Base-by-base conservation (phyloP, 2,329 filamentous ascomycete species). In the Neoascochyta sp. region DNA sequence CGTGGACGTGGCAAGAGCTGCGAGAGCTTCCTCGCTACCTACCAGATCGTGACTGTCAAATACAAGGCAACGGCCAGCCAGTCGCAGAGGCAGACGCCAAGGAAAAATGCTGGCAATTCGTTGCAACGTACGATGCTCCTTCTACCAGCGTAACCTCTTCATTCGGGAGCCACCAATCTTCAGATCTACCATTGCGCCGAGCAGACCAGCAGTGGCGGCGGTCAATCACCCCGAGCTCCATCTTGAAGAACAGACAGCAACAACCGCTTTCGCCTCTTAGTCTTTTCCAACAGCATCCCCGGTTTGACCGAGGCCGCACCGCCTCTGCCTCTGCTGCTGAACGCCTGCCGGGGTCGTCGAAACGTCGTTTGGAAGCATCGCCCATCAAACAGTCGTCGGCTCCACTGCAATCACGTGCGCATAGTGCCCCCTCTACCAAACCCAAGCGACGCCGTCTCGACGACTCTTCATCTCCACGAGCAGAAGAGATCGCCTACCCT, bases 1-100 rank as follows among this genome's bases (percentile, higher is more conserved):
- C 71, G 4, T 88, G 81, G 82, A 80, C 76, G 2, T 90, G 85
- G 85, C 78, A 80, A 45, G 73, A 72, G 24, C 60, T 89, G 7
- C 75, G 78, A 18, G 73, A 79, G 45, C 65, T 87, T 14, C 77
- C 74, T 27, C 71, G 76, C 4, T 67, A 76, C 12, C 73, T 75
- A 40, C 63, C 67, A 2, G 70, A 77, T 32, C 32, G 43, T 10
- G 49, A 59, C 22, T 50, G 45, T 5, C 45, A 53, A 23, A 56
- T 53, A 48, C 42, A 57, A 19, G 53, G 56, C 23, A 58, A 52
- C 24, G 48, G 58, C 12, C 51, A 57, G 18, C 43, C 48, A 2
- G 72, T 76, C 1, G 72, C 73, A 5, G 79, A 81, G 56, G 74
- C 74, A 3, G 78, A 82, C 50, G 76, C 75, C 2, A 65, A 73